Percentiles rank a stretch among this genome's conserved stretches.
Evolutionary conservation across 768 basidiomycete genomes (phyloP).

Genomic region (Xerocomus brunneocitrinus): DNA sequence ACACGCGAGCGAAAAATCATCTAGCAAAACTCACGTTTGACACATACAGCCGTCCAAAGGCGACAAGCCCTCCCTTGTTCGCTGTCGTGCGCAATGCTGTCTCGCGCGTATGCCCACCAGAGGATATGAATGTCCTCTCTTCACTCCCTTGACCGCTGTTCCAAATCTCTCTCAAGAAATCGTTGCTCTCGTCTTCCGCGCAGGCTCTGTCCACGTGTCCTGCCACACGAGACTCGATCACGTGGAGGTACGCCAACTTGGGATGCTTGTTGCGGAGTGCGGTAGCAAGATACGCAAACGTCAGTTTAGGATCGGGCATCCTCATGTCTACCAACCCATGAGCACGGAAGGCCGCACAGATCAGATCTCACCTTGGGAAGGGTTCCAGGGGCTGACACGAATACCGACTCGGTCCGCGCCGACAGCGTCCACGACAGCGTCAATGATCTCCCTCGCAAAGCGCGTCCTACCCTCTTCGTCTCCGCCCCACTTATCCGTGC

Average conservation of each 20-base stretch:
- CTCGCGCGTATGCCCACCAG: slow-evolving; percentile 42
- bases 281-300: slow-evolving; percentile 32
- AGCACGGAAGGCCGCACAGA: background rate
- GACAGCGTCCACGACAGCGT: slow-evolving; percentile 38
- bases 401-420: slow-evolving; percentile 42
- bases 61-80: slow-evolving; percentile 7
- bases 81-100: slow-evolving; percentile 36
- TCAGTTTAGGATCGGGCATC: slow-evolving; percentile 12
- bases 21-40: background rate
- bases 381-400: slow-evolving; percentile 41
- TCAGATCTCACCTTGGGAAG: slow-evolving; percentile 26
- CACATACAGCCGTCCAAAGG: slow-evolving; percentile 23
- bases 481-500: slow-evolving; percentile 66
- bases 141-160: background rate
- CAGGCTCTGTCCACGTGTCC: slow-evolving; percentile 1
- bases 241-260: slow-evolving; percentile 40
- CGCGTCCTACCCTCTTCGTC: slow-evolving; percentile 45
- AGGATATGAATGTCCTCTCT: slow-evolving; percentile 31
- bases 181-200: slow-evolving; percentile 17
- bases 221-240: slow-evolving; percentile 30
- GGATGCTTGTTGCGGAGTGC: slow-evolving; percentile 27
- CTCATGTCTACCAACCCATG: slow-evolving; percentile 30
- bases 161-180: slow-evolving; percentile 28
- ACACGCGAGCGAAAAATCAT: background rate
- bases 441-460: slow-evolving; percentile 44